Base-by-base conservation (phyloP, 2,329 filamentous ascomycete species). In the Acephala macrosclerotiorum region DNA sequence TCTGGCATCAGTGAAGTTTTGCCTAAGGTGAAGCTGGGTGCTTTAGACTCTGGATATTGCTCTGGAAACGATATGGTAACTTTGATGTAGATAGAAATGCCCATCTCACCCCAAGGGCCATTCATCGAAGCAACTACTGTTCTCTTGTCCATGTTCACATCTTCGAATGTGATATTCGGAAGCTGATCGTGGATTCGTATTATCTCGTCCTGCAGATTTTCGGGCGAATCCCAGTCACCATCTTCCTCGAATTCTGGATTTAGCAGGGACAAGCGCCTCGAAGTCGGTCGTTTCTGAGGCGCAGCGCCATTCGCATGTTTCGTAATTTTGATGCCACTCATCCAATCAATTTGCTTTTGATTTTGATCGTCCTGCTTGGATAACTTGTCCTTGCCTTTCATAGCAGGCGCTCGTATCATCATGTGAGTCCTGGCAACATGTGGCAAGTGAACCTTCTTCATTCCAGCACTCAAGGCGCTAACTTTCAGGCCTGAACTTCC, bases 261-360 rank as follows among this genome's bases (percentile, higher is more conserved):
- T 2, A 76, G 63, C 40, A 75, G 68, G 26, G 75, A 77, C 22
- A 76, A 64, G 16, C 73, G 68, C 59, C 75, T 73, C 8, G 73
- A 72, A n/a, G 61, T 36, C 25, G 69, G 63, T 35, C 70, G 66
- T 53, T 73, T 73, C 25, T 66, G 68, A 16, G 61, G 61, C 3
- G 56, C 53, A n/a, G 63, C 58, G 4, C 61, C 45, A 55, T 67
- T 70, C 6, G 74, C 70, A 47, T 68, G 71, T 51, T 74, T 76
- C 14, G 83, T 87, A 80, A 89, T 87, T 36, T 84, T 88, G 66
- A 91, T 88, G 5, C 88, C 88, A 73, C 87, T 89, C 85, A 91
- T 90, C 88, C 88, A 91, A 16, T 85, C 87, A 62, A 91, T 87
- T 68, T 90, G 87, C 25, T 72, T 87, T 69, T 89, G 87, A 33